Base-by-base conservation (phyloP, 305 asterid genomes). In the Rubia balearica region DNA sequence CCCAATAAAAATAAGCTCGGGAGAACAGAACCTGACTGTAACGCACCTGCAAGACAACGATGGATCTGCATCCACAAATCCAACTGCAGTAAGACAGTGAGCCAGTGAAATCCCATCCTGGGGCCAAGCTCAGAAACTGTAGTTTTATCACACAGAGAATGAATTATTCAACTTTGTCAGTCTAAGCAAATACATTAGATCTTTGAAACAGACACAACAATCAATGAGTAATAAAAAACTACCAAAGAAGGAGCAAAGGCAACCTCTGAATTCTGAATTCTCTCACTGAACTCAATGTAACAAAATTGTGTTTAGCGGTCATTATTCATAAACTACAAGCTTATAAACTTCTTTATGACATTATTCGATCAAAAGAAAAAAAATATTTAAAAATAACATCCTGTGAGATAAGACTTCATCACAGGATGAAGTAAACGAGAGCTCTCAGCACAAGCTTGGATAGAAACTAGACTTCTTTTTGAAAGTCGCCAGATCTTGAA, bases 391-490 rank as follows among this genome's bases (percentile, higher is more conserved):
- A 21, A 59, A 59, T 42, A 13, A 10, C 38, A 17, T 40, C 43
- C 67, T 40, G 71, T 14, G 5, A 33, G 38, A 33, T 33, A 33
- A 3, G 38, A 33, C 38, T 33, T 33, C 38, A 33, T 33, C 38
- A 33, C 38, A n/a, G 21, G 33, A 7, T 22, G 36, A 56, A 36
- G 77, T 17, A 36, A 66, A 14, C 17, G 6, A 38, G 33, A 42
- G 62, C 45, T 67, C 45, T 92, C 85, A 92, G 75, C 95, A 89
- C 65, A 88, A 75, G 80, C 86, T 82, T 30, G 91, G 95, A 70
- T 91, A 94, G 82, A 84, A 94, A 38, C 81, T 70, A 55, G 96
- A 81, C 17, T 76, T 75, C 69, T 78, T 82, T 84, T 91, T 94
- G 82, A 94, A 87, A 77, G 78, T 76, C 66, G 74, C 48, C 38